Evolutionary conservation across 495 filamentous ascomycete species (phyloP).

Genomic region (Terfezia boudieri): DNA sequence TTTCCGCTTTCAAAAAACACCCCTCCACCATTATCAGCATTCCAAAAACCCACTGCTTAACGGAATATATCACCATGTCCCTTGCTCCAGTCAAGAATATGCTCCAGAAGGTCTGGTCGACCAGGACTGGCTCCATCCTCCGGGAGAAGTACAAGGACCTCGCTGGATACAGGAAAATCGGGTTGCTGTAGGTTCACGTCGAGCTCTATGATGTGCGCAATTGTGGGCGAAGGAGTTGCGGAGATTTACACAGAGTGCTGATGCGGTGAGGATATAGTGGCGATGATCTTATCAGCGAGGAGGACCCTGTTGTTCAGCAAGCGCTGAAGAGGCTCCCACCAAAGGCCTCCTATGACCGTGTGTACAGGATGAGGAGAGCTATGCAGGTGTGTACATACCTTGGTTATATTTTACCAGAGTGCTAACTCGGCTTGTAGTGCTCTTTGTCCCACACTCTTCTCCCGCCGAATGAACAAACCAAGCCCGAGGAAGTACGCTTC

Average conservation of each 20-base stretch:
- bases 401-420: background rate
- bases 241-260: background rate
- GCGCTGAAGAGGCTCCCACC: conserved; percentile 76
- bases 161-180: conserved; percentile 80
- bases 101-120: background rate
- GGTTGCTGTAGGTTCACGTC: conserved; percentile 45
- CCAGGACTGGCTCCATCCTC: background rate
- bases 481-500: conserved; percentile 40
- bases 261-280: conserved; percentile 28
- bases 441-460: conserved; percentile 71
- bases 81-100: background rate
- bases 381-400: conserved; percentile 43
- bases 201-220: background rate
- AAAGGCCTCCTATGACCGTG: conserved; percentile 85
- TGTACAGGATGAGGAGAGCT: conserved; percentile 86
- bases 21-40: no score
- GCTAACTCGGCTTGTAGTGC: conserved; percentile 27
- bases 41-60: no score
- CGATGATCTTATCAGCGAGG: conserved; percentile 86
- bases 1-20: no score
- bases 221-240: background rate
- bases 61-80: background rate
- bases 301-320: conserved; percentile 59
- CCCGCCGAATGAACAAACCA: conserved; percentile 61
- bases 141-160: conserved; percentile 56